These are phyloP conservation scores for Arabidopsis lyrata DNA, from an alignment of 441 rosid species.

Conservation along the genomic window DNA sequence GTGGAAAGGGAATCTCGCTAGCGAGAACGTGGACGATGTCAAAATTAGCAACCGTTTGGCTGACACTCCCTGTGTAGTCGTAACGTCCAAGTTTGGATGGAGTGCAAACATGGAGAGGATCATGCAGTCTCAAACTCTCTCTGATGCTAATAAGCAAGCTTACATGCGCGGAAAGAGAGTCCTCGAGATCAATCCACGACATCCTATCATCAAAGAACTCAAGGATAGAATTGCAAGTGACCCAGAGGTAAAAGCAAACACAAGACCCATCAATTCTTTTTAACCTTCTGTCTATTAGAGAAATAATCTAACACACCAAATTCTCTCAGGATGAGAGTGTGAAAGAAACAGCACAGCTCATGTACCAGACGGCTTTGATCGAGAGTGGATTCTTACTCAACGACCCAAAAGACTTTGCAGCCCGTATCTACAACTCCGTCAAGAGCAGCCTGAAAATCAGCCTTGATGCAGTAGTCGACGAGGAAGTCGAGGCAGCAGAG, in stretches of 20 bases:
- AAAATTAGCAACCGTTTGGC: conserved; percentile 90
- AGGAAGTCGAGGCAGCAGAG: conserved; percentile 67
- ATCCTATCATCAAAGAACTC: conserved; percentile 95
- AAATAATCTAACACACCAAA: background rate
- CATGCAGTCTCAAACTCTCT: conserved; percentile 90
- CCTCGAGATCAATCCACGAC: conserved; percentile 94
- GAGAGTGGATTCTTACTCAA: conserved; percentile 86
- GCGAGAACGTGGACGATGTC: conserved; percentile 85
- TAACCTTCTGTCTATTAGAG: background rate
- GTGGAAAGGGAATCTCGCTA: conserved; percentile 83
- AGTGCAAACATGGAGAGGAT: conserved; percentile 97
- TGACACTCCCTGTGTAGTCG: conserved; percentile 91
- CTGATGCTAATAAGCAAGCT: conserved; percentile 88
- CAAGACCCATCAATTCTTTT: background rate
- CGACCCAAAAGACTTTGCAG: conserved; percentile 90
- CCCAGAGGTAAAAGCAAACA: conserved; percentile 65
- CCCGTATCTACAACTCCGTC: conserved; percentile 74
- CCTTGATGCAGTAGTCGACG: conserved; percentile 79
- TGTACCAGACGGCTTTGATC: conserved; percentile 91
- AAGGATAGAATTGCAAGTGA: conserved; percentile 79
- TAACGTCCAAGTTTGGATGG: conserved; percentile 95
- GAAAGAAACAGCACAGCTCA: conserved; percentile 82
- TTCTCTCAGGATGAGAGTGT: conserved; percentile 66
- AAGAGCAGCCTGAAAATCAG: conserved; percentile 77
- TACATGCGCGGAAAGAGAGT: conserved; percentile 96